These are phyloP conservation scores for Auricularia auricula-judae DNA, from an alignment of 768 basidiomycete species.

Conservation along the genomic window DNA sequence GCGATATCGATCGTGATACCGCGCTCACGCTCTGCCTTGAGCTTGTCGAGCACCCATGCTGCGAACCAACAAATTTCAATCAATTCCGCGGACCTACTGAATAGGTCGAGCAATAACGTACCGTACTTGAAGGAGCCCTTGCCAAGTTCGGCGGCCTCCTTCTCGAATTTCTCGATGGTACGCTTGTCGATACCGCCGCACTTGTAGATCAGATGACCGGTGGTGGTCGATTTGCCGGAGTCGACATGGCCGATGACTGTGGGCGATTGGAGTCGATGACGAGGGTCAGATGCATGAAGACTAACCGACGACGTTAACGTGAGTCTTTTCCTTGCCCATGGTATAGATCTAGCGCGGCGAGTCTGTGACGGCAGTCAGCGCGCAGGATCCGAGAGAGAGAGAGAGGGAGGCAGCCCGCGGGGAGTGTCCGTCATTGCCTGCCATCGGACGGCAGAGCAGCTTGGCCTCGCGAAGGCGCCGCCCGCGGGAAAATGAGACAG, in stretches of 20 bases:
- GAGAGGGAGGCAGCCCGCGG: too few relatives aligned
- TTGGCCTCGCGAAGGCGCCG: too few relatives aligned
- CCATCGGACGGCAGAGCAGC: too few relatives aligned
- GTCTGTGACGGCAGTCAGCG: too few relatives aligned
- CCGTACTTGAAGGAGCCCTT: constrained; percentile 99
- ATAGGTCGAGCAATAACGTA: constrained; percentile 25
- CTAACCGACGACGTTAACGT: constrained; percentile 96
- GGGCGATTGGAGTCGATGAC: not conserved
- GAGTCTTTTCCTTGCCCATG: constrained; percentile 94
- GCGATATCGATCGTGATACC: constrained; percentile 99
- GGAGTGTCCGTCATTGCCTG: too few relatives aligned
- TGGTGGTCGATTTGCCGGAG: constrained; percentile 99
- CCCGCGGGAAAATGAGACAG: too few relatives aligned
- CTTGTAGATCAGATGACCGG: constrained; percentile 99
- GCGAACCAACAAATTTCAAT: constrained; percentile 31
- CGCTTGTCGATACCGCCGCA: constrained; percentile 99
- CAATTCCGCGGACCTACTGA: not conserved
- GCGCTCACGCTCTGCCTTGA: constrained; percentile 99
- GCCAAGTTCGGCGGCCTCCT: constrained; percentile 99
- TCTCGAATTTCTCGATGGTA: constrained; percentile 99
- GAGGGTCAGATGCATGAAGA: not conserved
- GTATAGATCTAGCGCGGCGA: not conserved
- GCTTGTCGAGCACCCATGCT: constrained; percentile 99
- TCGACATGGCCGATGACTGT: constrained; percentile 47
- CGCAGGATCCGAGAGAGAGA: too few relatives aligned